Conservation (phyloP, 192 early-diverging fungal species). For the Dissophora ornata region DNA sequence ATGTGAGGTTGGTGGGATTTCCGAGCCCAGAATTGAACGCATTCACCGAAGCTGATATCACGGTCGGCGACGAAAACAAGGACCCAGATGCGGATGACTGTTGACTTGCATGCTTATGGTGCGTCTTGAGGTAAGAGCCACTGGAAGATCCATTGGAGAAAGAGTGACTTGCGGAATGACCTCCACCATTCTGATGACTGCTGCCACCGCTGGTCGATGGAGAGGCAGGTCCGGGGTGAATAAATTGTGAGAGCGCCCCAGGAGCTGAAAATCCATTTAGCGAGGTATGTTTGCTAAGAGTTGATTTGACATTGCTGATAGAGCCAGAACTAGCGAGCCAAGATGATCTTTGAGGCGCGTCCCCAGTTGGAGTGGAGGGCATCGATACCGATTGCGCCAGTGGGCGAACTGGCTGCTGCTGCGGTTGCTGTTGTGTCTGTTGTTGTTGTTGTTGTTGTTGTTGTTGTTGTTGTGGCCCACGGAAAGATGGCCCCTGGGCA, state of each 20-base stretch:
- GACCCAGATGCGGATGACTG: slow-evolving; percentile 40
- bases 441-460: too few relatives aligned
- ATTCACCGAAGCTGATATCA: slow-evolving; percentile 52
- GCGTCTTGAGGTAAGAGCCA: slow-evolving; percentile 39
- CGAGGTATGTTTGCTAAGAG: slow-evolving; percentile 30
- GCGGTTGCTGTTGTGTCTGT: slow-evolving; percentile 6
- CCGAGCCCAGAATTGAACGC: slow-evolving; percentile 46
- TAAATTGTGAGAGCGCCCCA: slow-evolving; percentile 50
- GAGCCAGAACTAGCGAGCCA: slow-evolving; percentile 50
- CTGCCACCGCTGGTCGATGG: background rate
- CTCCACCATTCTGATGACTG: slow-evolving; percentile 17
- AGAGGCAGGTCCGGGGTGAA: slow-evolving; percentile 47
- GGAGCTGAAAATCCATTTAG: slow-evolving; percentile 48
- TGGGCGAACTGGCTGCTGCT: slow-evolving; percentile 7
- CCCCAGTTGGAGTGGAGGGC: slow-evolving; percentile 28
- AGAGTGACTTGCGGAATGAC: background rate
- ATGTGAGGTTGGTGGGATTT: slow-evolving; percentile 29
- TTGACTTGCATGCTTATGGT: slow-evolving; percentile 52
- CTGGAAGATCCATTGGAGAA: slow-evolving; percentile 12
- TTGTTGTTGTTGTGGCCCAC: background rate
- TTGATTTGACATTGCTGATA: slow-evolving; percentile 43
- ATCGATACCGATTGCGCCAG: slow-evolving; percentile 22
- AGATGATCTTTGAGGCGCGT: slow-evolving; percentile 21
- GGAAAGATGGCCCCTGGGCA: slow-evolving; percentile 12
- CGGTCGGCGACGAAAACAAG: slow-evolving; percentile 41